phyloP scores from a whole-genome alignment of 1,284 basidiomycete species.

The Marasmius oreades region DNA sequence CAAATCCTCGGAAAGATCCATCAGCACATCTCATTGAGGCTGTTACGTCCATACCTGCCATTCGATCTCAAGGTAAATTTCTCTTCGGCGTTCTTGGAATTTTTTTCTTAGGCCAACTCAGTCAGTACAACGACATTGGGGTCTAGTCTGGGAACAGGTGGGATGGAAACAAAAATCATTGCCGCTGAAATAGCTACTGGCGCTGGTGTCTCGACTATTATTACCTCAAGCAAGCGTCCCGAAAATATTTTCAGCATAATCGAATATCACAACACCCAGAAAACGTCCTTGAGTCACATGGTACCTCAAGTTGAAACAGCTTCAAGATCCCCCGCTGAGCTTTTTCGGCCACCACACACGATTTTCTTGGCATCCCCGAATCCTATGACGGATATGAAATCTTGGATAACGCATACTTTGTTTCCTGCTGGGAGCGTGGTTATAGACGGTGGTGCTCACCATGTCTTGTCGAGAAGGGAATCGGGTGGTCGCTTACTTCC shows the following conservation, averaged over 20 bases:
- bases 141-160: constrained; percentile 92
- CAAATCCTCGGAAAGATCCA: constrained; percentile 91
- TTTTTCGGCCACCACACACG: constrained; percentile 16
- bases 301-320: constrained; percentile 34
- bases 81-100: neutral
- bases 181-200: constrained; percentile 97
- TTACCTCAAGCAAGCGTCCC: constrained; percentile 82
- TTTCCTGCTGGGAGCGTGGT: constrained; percentile 85
- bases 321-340: constrained; percentile 24
- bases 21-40: constrained; percentile 77
- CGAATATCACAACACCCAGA: constrained; percentile 56
- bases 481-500: constrained; percentile 89
- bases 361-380: constrained; percentile 10
- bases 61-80: constrained; percentile 76
- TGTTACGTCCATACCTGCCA: constrained; percentile 80
- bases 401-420: constrained; percentile 94
- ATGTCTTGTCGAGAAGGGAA: constrained; percentile 79
- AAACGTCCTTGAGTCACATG: constrained; percentile 21
- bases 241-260: constrained; percentile 82
- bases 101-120: constrained; percentile 26
- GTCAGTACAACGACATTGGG: constrained; percentile 92
- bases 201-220: constrained; percentile 93
- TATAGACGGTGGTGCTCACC: constrained; percentile 87
- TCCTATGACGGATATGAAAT: constrained; percentile 81
- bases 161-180: constrained; percentile 99